Evolutionary conservation across 257 asterid genomes (phyloP), one percentile per base, ranked within the genome.

Genomic region (Perilla frutescens): DNA sequence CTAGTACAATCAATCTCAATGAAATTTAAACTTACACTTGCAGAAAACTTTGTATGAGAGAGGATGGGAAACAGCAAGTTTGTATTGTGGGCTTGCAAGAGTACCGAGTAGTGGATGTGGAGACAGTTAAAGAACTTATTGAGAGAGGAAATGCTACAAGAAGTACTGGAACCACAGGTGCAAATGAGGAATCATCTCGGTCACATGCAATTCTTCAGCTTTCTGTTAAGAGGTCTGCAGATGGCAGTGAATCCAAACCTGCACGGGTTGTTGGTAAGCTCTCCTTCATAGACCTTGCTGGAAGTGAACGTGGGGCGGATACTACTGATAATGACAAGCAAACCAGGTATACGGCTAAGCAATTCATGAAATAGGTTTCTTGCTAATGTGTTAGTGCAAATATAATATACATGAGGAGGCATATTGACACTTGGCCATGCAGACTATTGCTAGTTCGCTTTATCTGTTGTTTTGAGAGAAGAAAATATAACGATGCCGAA

Each of bases 301-400:
- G 99, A 73, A 96, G 99, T 80, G 99, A 96, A 77, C 98, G 99
- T 70, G 99, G 99, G 79, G 99, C 99, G 9, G 99, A 96, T 80
- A 96, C 99, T n/a, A 96, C 99, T 37, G 99, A 96, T 55, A 96
- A 96, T 79, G 99, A 95, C 82, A 95, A 90, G 81, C 98, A 89
- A 81, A 95, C 99, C 32, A 90, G 99, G 98, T 92, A 76, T 54
- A 31, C 62, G 20, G 15, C 32, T 41, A 15, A 34, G 31, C 56
- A n/a, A 37, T 50, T 57, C 3, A 7, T n/a, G 39, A 58, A 39
- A 36, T 53, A 11, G 43, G 29, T 55, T 69, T 56, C 53, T 55
- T 61, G 13, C 47, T 12, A 34, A 44, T 63, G 39, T 60, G 31
- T 12, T 10, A 31, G 47, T 40, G 10, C 15, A n/a, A 10, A 11